phyloP scores from a whole-genome alignment of 495 filamentous ascomycete species.

The Pyronema omphalodes region DNA sequence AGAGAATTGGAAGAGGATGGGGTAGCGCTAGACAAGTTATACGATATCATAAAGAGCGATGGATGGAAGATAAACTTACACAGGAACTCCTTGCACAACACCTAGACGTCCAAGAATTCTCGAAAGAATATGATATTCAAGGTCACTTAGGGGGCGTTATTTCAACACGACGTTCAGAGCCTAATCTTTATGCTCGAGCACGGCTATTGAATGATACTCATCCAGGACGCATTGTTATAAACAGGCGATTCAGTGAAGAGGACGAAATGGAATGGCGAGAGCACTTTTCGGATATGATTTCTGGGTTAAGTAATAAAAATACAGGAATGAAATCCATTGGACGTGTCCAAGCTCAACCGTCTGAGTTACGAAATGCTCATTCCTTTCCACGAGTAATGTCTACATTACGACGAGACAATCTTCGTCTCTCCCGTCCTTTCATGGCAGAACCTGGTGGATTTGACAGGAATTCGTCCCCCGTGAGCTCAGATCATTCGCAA shows the following conservation, averaged over 20 bases:
- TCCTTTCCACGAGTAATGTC: not conserved
- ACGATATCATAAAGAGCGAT: slow-evolving; percentile 10
- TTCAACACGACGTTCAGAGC: not conserved
- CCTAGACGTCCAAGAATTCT: not conserved
- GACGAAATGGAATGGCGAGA: slow-evolving; percentile 2
- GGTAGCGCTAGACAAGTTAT: slow-evolving; percentile 14
- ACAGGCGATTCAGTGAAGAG: not conserved
- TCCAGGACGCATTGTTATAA: not conserved
- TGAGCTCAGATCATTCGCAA: not conserved
- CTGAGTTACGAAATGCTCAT: not conserved
- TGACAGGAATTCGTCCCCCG: not conserved
- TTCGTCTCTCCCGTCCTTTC: not conserved
- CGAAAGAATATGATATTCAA: not conserved
- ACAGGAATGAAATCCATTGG: not conserved
- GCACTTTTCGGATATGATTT: not conserved
- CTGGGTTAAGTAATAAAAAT: not conserved
- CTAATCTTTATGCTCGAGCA: not conserved
- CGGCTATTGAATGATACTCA: not conserved
- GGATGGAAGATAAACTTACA: slow-evolving; percentile 3
- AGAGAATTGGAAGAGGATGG: slow-evolving; percentile 17
- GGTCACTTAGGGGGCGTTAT: not conserved
- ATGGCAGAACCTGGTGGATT: not conserved
- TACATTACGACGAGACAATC: not conserved
- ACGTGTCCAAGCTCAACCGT: not conserved
- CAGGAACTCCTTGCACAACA: not conserved